Conservation (phyloP, 2,329 filamentous ascomycete genomes). For the Cladosporium velox region DNA sequence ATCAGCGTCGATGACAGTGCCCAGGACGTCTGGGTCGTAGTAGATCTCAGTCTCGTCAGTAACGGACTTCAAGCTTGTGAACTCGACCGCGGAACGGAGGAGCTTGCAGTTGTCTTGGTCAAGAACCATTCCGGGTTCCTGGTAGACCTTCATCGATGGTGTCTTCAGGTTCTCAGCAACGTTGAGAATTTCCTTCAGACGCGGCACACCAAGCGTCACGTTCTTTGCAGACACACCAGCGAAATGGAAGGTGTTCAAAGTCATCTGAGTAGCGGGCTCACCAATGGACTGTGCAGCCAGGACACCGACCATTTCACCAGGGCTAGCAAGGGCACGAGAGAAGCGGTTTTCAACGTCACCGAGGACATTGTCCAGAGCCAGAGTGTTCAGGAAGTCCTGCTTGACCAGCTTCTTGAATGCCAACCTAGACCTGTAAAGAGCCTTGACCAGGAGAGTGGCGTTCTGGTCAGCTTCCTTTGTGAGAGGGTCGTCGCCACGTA, state of each 20-base stretch:
- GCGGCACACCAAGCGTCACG: constrained; percentile 96
- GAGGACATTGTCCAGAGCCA: constrained; percentile 88
- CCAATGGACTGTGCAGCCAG: constrained; percentile 97
- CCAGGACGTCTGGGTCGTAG: constrained; percentile 88
- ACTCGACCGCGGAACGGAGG: constrained; percentile 86
- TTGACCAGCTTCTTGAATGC: constrained; percentile 92
- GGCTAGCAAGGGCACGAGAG: constrained; percentile 79
- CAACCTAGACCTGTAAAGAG: constrained; percentile 81
- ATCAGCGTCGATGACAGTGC: constrained; percentile 84
- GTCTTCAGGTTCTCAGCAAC: constrained; percentile 98
- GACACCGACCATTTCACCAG: constrained; percentile 98
- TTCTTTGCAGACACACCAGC: constrained; percentile 99
- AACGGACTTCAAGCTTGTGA: constrained; percentile 89
- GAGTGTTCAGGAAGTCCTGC: constrained; percentile 80
- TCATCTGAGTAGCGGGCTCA: constrained; percentile 99
- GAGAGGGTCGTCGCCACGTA: constrained; percentile 80
- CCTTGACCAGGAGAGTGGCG: constrained; percentile 89
- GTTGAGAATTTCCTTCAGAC: constrained; percentile 99
- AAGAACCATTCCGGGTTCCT: constrained; percentile 61
- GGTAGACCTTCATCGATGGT: constrained; percentile 91
- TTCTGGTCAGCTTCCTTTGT: constrained; percentile 85
- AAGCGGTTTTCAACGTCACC: constrained; percentile 90
- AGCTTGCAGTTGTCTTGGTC: constrained; percentile 80
- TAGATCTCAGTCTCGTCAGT: constrained; percentile 93
- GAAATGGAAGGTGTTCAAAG: constrained; percentile 99